A percentile compares a stretch with the other conserved stretches of the same genome.
Evolutionary conservation across 2,329 filamentous ascomycete genomes (phyloP).

Genomic region (Metarhizium sp.): DNA sequence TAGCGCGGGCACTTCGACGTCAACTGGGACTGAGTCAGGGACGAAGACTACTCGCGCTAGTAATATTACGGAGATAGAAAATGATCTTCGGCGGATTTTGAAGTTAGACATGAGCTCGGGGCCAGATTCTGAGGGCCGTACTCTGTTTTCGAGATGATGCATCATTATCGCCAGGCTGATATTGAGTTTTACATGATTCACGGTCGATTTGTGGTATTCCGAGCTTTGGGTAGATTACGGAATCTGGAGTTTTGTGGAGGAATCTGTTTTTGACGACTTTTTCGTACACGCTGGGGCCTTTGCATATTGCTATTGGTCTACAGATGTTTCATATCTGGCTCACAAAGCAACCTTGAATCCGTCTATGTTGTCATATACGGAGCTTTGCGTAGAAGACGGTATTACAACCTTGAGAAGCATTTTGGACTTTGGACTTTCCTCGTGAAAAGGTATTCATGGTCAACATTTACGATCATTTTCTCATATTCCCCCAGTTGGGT

Average conservation of each 20-base stretch:
- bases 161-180: background rate
- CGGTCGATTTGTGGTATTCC: background rate
- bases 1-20: background rate
- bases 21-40: background rate
- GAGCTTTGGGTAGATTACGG: background rate
- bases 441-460: slow-evolving; percentile 11
- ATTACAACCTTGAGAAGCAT: slow-evolving; percentile 10
- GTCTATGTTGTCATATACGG: background rate
- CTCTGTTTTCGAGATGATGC: slow-evolving; percentile 15
- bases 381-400: background rate
- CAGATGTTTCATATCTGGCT: slow-evolving; percentile 2
- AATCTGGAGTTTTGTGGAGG: background rate
- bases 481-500: background rate
- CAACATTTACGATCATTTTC: background rate
- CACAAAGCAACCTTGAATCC: background rate
- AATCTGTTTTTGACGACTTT: background rate
- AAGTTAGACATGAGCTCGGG: slow-evolving; percentile 29
- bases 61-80: slow-evolving; percentile 42
- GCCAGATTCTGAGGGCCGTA: slow-evolving; percentile 9
- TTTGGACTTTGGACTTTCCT: slow-evolving; percentile 11
- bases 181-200: background rate
- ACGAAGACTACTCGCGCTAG: slow-evolving; percentile 5
- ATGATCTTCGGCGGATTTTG: slow-evolving; percentile 42
- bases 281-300: background rate
- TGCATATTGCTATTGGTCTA: background rate